phyloP scores from a whole-genome alignment of 2,329 filamentous ascomycete species.

The Sporothrix protearum region DNA sequence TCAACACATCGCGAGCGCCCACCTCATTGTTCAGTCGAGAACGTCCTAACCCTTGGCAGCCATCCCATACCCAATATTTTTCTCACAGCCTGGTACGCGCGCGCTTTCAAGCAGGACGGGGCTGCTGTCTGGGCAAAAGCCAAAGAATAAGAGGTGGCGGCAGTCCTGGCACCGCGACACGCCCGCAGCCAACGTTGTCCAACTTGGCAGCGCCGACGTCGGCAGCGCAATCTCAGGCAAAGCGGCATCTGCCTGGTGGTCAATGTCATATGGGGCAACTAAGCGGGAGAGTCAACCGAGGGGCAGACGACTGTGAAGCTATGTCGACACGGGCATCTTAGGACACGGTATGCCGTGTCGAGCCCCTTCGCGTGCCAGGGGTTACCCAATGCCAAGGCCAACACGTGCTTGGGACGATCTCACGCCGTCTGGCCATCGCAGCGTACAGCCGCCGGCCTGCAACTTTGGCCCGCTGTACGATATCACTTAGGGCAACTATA shows the following conservation, averaged over 20 bases:
- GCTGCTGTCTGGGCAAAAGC: neutral
- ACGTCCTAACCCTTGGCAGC: neutral
- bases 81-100: neutral
- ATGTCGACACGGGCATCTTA: slow-evolving; percentile 25
- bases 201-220: neutral
- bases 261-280: slow-evolving; percentile 27
- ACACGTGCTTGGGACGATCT: neutral
- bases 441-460: slow-evolving; percentile 23
- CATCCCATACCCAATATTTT: neutral
- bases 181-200: neutral
- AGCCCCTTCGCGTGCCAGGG: slow-evolving; percentile 16
- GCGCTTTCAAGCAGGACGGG: neutral
- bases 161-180: neutral
- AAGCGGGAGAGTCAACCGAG: neutral
- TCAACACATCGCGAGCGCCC: neutral
- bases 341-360: slow-evolving; percentile 22
- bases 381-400: neutral
- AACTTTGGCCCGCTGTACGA: slow-evolving; percentile 28
- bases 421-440: neutral
- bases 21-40: neutral
- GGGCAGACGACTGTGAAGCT: slow-evolving; percentile 29
- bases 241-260: slow-evolving; percentile 22
- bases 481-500: slow-evolving; percentile 35
- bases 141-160: neutral
- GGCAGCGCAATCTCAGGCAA: neutral